Percentiles rank a stretch among this genome's conserved stretches.
phyloP scores from a whole-genome alignment of 495 filamentous ascomycete genomes.

The Neurospora sp. region DNA sequence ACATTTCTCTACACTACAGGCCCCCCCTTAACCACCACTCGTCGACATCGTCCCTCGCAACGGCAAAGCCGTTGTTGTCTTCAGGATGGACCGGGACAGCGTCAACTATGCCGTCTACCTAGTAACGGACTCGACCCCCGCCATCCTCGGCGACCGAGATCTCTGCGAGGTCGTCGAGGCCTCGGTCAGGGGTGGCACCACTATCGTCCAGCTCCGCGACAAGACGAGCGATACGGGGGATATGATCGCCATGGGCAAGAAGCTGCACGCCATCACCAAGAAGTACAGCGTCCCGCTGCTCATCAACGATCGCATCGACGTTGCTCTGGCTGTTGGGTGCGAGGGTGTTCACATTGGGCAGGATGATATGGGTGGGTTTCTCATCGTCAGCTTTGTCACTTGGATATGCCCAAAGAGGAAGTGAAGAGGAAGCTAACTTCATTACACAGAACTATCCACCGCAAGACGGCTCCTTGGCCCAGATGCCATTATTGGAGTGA shows the following conservation, averaged over 20 bases:
- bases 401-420: too few species aligned
- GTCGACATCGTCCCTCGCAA: neutral
- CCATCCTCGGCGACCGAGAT: slow-evolving; percentile 61
- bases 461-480: slow-evolving; percentile 66
- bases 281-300: slow-evolving; percentile 67
- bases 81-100: slow-evolving; percentile 19
- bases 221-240: slow-evolving; percentile 70
- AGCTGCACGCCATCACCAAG: slow-evolving; percentile 59
- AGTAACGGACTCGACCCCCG: slow-evolving; percentile 81
- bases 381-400: neutral
- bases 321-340: slow-evolving; percentile 73
- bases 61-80: neutral
- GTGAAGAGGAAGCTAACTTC: neutral
- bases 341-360: slow-evolving; percentile 94
- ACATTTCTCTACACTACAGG: too few species aligned
- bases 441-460: slow-evolving; percentile 41
- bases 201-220: slow-evolving; percentile 82
- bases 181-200: slow-evolving; percentile 73
- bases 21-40: neutral
- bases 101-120: slow-evolving; percentile 63
- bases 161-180: slow-evolving; percentile 65
- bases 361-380: slow-evolving; percentile 70
- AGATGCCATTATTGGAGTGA: slow-evolving; percentile 58
- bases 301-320: slow-evolving; percentile 93
- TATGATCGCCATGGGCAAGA: slow-evolving; percentile 59